Conservation (phyloP, 331 rosid genomes). For the Pyracantha coccinea region DNA sequence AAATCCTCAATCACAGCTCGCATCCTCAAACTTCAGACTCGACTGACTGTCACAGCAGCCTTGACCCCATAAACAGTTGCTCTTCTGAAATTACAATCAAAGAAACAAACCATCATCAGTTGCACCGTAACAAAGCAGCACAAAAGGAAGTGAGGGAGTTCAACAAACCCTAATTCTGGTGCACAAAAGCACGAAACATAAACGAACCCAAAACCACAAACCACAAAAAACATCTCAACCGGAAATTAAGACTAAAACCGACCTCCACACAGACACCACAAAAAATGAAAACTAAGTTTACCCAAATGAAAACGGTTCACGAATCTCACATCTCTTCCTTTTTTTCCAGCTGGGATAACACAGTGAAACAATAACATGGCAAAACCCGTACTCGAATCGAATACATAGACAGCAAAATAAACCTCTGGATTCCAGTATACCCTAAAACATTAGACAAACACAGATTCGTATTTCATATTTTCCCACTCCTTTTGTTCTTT, state of each 20-base stretch:
- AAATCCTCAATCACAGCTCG: conserved; percentile 12
- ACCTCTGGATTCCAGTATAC: conserved; percentile 1
- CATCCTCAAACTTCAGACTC: conserved; percentile 20
- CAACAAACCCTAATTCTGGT: background rate
- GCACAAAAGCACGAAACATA: background rate
- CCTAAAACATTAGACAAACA: conserved; percentile 1
- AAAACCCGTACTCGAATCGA: background rate
- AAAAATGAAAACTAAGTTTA: background rate
- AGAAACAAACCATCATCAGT: background rate
- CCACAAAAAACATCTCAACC: background rate
- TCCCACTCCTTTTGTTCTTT: background rate
- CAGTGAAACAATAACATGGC: background rate
- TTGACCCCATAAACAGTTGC: conserved; percentile 1
- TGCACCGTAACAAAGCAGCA: background rate
- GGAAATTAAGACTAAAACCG: background rate
- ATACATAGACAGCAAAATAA: conserved; percentile 7
- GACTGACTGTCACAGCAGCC: conserved; percentile 5
- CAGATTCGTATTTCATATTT: background rate
- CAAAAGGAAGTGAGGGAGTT: background rate
- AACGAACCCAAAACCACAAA: background rate
- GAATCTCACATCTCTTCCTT: conserved; percentile 4
- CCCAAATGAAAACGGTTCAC: background rate
- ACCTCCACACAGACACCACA: background rate
- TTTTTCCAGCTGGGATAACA: conserved; percentile 1
- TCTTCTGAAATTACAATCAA: conserved; percentile 6